Base-by-base conservation (phyloP, 805 yeast species). In the Diddensiella transvaalensis region DNA sequence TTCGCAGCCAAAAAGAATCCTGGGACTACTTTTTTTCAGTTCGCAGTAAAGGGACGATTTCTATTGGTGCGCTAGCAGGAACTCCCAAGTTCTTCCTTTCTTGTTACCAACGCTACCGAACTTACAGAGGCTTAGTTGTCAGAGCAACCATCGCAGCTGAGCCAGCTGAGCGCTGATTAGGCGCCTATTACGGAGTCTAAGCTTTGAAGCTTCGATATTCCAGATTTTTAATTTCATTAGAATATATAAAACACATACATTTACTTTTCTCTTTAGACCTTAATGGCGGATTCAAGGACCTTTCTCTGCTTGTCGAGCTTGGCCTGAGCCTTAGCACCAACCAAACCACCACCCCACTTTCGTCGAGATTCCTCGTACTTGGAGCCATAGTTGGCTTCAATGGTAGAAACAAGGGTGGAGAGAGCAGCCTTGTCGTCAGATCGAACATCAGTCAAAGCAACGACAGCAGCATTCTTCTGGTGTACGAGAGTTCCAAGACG, bases 321-420 rank as follows among this genome's bases (percentile, higher is more conserved):
- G 69, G 83, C 93, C 68, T 79, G 80, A 68, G 97, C 88, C 81
- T 91, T 93, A 65, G 85, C 77, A 75, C 98, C 96, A 82, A 93
- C 78, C 75, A 88, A 71, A 82, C 99, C 99, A 82, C 99, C 99
- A 82, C 98, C 98, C 99, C 99, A 91, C 85, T 88, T 96, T 79
- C 87, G 89, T 83, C 95, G 91, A 71, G 80, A 69, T 65, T 93
- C 97, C 70, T 91, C 97, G 85, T 84, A 87, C 77, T 88, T 87
- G 71, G 87, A 96, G 65, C 75, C 73, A 77, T 85, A 91, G 93
- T 88, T 89, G 62, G 95, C 84, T 77, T 88, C 83, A 74, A 91
- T 81, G 68, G 98, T 85, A 51, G 96, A 85, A 62, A 93, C 80
- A 68, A 91, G 82, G 73, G 87, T 86, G 62, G 97, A 90, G 67